Evolutionary conservation across 2,329 filamentous ascomycete species (phyloP), one percentile per base, ranked within the genome.

Genomic region (Alternaria arborescens): DNA sequence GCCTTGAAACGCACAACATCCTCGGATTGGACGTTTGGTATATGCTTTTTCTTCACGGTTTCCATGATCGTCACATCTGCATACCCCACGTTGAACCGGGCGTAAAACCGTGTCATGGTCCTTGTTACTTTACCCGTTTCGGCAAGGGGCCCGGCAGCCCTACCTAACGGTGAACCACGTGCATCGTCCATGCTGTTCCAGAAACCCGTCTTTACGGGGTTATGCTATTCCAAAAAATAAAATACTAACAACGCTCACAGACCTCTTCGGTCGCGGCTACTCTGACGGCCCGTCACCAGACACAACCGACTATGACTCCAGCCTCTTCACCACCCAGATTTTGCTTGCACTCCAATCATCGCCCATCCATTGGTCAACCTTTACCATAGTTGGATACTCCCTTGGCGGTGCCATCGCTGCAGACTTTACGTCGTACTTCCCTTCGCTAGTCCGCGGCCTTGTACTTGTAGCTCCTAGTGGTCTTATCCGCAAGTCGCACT

Each of bases 381-480:
- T 95, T 76, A 87, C 88, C 61, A 80, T 96, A 6, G 79, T 93
- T 4, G 93, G 92, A 2, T 96, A 95, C 77, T 93, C 90, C 0
- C 83, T 97, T 0, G 92, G 93, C 46, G 93, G 92, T 36, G 91
- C 89, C 14, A 85, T 96, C 41, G 85, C 86, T 1, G 88, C 87
- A 10, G 84, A 88, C 20, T 94, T 95, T 72, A 86, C 91, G 1
- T 84, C 86, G 1, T 87, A 87, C 72, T 91, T 92, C 71, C 87
- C 91, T 0, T 78, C 86, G 48, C 81, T 94, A 57, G 84, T 97
- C 14, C 84, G 85, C 12, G 87, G 85, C 10, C 82, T 97, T 22
- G 83, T 95, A 11, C 85, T 97, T 6, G 85, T 97, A 42, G 92
- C 93, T 0, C 93, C 94, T 0, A 85, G 89, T 0, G 94, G 94